Evolutionary conservation across 805 yeast genomes (phyloP).

Genomic region (Sungouiella blattae): DNA sequence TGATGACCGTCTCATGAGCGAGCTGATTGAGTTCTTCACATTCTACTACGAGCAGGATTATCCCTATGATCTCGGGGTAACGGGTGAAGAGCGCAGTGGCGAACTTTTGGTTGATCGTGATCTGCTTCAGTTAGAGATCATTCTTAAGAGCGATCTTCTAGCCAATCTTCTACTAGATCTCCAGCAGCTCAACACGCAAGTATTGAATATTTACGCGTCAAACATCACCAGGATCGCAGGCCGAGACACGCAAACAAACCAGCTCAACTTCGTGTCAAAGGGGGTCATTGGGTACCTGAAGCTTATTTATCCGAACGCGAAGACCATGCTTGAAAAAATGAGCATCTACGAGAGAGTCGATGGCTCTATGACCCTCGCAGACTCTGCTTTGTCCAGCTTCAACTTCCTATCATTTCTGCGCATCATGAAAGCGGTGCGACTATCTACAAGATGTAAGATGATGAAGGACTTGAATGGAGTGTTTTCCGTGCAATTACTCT

Average conservation of each 20-base stretch:
- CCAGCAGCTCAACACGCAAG: constrained; percentile 32
- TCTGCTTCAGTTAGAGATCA: constrained; percentile 32
- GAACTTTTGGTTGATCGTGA: constrained; percentile 25
- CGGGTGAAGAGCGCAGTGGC: too few species aligned
- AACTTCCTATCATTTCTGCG: constrained; percentile 31
- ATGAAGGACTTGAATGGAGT: constrained; percentile 34
- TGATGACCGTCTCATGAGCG: constrained; percentile 38
- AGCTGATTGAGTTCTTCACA: constrained; percentile 40
- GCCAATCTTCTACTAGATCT: constrained; percentile 34
- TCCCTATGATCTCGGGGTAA: constrained; percentile 18
- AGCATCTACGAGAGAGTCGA: constrained; percentile 25
- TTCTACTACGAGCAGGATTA: constrained; percentile 29
- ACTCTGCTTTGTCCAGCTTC: constrained; percentile 26
- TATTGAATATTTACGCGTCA: constrained; percentile 30
- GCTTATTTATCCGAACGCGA: constrained; percentile 60
- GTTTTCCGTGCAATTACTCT: constrained; percentile 35
- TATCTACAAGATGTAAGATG: constrained; percentile 38
- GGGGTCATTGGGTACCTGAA: constrained; percentile 75
- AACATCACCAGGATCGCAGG: constrained; percentile 11
- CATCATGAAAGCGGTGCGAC: constrained; percentile 33
- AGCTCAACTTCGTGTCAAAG: constrained; percentile 56
- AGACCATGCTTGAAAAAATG: constrained; percentile 59
- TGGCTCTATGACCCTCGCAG: constrained; percentile 6
- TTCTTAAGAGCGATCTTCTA: constrained; percentile 37
- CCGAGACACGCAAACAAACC: constrained; percentile 22